Evolutionary conservation across 1,284 basidiomycete species (phyloP), one percentile per base, ranked within the genome.

Genomic region (Leccinum griseonigrum): DNA sequence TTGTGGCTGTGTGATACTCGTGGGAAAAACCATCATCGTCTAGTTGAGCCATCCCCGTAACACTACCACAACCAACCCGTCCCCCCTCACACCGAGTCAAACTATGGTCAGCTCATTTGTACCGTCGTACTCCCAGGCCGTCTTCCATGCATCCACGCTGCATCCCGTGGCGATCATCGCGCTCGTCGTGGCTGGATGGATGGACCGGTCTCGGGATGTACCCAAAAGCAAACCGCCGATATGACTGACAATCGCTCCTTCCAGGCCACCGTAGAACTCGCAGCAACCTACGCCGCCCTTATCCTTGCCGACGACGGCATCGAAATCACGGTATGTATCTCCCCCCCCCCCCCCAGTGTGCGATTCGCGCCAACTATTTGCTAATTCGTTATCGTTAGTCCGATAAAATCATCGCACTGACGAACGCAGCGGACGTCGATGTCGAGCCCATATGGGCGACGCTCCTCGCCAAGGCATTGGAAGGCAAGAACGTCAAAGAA

Each of bases 401-500:
- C 66, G 96, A 98, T 76, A 98, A 97, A 84, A 93, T 98, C 77
- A 68, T 84, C 71, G 82, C 94, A 60, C 79, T 98, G 74, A 94
- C 92, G 71, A 77, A 76, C 61, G 95, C 94, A 60, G 97, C 97
- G 62, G 81, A 82, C 66, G 84, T 94, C 65, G 95, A 98, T 58
- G 76, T 98, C 65, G 97, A 99, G 82, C 86, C 95, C 66, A 99
- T 99, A 84, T 99, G 97, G 97, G 95, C 96, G 64, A 81, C 89
- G 55, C 91, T 99, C 71, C 90, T 99, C 74, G 91, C 97, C 70
- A 99, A 98, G 81, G 96, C 97, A 43, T 89, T 99, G 60, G 96
- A 97, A 82, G 96, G 96, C 73, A 98, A 97, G 86, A 88, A 98
- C 80, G 85, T 98, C 74, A 98, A 95, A 82, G 95, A 97, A 59